A percentile compares a stretch with the other conserved stretches of the same genome.
Evolutionary conservation across 2,329 filamentous ascomycete genomes (phyloP).

Genomic region (Penicillium sp.): DNA sequence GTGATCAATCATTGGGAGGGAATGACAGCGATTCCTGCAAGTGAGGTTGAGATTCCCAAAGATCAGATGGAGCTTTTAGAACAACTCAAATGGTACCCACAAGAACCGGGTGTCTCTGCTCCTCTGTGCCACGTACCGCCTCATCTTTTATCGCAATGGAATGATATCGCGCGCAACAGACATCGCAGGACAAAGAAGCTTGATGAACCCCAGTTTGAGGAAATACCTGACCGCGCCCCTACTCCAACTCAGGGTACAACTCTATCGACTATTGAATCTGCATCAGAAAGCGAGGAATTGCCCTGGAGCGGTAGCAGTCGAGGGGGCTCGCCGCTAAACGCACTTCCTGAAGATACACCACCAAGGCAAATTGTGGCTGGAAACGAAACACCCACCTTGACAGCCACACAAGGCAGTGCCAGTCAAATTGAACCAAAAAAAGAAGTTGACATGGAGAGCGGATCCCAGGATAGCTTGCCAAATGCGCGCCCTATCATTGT

Average conservation of each 20-base stretch:
- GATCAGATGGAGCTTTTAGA: conserved; percentile 56
- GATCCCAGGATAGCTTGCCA: not conserved
- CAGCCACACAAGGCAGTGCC: not conserved
- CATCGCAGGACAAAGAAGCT: conserved; percentile 7
- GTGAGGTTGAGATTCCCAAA: conserved; percentile 49
- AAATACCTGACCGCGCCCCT: not conserved
- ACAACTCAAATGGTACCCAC: conserved; percentile 38
- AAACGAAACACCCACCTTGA: not conserved
- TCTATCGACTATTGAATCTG: conserved; percentile 17
- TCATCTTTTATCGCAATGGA: conserved; percentile 39
- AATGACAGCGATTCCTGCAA: conserved; percentile 42
- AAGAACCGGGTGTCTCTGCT: conserved; percentile 27
- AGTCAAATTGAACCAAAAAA: not conserved
- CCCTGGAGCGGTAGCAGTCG: not conserved
- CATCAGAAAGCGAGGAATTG: not conserved
- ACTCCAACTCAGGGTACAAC: conserved; percentile 18
- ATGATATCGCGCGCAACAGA: conserved; percentile 25
- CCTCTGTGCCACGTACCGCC: conserved; percentile 39
- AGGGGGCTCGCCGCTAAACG: conserved; percentile 9
- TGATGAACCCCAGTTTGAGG: not conserved
- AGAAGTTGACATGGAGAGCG: not conserved
- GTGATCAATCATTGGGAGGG: conserved; percentile 31
- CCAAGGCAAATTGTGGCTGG: conserved; percentile 4
- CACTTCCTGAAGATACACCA: conserved; percentile 31
- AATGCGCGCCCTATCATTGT: too few relatives aligned